Conservation (phyloP, 2,329 filamentous ascomycete genomes). For the Trichophyton equinum region DNA sequence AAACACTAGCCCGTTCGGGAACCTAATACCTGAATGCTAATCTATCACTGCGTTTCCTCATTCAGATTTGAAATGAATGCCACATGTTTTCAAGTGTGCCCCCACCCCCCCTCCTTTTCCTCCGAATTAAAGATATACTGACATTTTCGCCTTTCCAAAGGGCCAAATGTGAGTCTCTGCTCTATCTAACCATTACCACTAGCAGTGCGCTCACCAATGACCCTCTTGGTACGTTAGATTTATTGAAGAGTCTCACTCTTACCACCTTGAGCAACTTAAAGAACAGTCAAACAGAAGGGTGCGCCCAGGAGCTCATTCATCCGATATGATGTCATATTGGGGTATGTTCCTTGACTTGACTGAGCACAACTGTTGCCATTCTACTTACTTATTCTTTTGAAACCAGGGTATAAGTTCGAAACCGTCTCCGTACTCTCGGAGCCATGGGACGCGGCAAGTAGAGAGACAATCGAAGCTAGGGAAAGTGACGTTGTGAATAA, state of each 20-base stretch:
- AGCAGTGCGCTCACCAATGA: background rate
- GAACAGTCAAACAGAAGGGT: constrained; percentile 42
- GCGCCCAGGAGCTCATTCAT: constrained; percentile 46
- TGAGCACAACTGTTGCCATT: constrained; percentile 3
- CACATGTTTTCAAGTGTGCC: constrained; percentile 66
- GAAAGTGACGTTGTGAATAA: constrained; percentile 67
- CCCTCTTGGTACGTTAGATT: constrained; percentile 46
- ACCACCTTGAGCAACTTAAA: constrained; percentile 51
- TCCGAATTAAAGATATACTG: background rate
- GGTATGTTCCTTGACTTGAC: constrained; percentile 40
- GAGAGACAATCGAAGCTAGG: constrained; percentile 67
- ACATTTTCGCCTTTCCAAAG: constrained; percentile 26
- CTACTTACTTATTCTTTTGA: constrained; percentile 1
- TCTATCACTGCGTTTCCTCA: background rate
- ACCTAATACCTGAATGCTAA: constrained; percentile 1
- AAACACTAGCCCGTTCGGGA: constrained; percentile 7
- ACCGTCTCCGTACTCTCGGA: constrained; percentile 63
- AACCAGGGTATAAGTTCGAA: constrained; percentile 88
- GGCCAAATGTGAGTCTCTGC: constrained; percentile 41
- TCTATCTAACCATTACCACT: background rate
- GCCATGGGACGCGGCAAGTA: constrained; percentile 59
- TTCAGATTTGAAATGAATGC: constrained; percentile 89
- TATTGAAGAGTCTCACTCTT: constrained; percentile 78
- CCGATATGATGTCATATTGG: constrained; percentile 86
- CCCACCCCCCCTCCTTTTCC: background rate